phyloP scores from a whole-genome alignment of 148 eudicot genomes.

The Rhododendron ovatum region DNA sequence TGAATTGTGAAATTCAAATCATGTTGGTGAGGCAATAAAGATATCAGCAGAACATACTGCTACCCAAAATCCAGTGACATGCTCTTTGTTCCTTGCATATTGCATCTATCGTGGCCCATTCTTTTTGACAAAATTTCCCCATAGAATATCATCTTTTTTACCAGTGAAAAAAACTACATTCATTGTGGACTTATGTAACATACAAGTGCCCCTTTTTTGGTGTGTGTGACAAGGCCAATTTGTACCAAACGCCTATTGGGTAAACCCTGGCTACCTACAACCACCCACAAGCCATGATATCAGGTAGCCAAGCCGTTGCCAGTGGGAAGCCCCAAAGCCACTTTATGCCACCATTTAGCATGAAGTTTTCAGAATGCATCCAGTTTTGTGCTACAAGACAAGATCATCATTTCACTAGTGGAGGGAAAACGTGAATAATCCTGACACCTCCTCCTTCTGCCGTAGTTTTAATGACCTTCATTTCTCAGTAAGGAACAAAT shows the following conservation, averaged over 20 bases:
- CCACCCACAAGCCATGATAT: background rate
- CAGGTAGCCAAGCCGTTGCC: background rate
- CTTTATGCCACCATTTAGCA: background rate
- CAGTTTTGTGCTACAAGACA: background rate
- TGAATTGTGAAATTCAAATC: background rate
- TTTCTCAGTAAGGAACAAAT: background rate
- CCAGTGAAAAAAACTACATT: background rate
- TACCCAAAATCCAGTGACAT: background rate
- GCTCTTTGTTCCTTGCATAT: background rate
- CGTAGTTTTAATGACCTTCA: background rate
- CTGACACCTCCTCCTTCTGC: background rate
- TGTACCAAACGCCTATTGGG: background rate
- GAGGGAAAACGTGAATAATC: background rate
- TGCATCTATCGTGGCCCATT: background rate
- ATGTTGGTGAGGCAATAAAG: background rate
- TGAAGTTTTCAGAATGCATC: background rate
- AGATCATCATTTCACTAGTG: background rate
- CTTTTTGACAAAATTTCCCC: background rate
- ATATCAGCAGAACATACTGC: constrained; percentile 2
- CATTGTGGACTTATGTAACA: background rate
- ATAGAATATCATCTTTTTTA: background rate
- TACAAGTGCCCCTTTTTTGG: background rate
- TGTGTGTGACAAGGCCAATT: background rate
- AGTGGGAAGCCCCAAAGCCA: background rate
- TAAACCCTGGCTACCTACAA: background rate